phyloP scores from a whole-genome alignment of 1,284 basidiomycete species.

The Pseudozyma hubeiensis region DNA sequence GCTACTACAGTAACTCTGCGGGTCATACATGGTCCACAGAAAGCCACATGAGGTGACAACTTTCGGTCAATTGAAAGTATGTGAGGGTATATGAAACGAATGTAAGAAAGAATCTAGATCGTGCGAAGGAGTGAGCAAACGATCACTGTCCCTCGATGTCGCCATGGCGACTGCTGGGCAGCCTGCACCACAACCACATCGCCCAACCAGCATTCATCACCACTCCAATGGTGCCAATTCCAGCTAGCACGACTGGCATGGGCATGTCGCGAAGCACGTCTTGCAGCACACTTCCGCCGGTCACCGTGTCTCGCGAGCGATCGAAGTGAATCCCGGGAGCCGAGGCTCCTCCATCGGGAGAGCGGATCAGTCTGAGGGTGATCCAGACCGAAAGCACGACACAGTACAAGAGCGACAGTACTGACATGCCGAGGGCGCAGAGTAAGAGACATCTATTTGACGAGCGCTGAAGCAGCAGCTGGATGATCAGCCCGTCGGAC shows the following conservation, averaged over 20 bases:
- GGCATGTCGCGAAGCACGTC: constrained; percentile 27
- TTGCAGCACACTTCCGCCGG: not conserved
- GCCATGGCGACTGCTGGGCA: not conserved
- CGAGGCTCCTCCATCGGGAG: constrained; percentile 9
- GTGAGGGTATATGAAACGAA: no score
- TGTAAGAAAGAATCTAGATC: no score
- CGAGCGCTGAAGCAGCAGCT: not conserved
- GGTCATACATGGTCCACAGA: no score
- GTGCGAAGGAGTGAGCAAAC: no score
- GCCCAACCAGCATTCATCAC: not conserved
- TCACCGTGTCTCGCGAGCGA: not conserved
- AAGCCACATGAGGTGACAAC: no score
- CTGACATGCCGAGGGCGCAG: not conserved
- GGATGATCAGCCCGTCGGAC: constrained; percentile 13
- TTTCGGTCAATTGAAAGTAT: no score
- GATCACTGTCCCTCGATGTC: not conserved
- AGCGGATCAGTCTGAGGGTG: constrained; percentile 5
- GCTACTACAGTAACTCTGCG: no score
- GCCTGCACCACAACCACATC: not conserved
- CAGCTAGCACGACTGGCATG: constrained; percentile 5
- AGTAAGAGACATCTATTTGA: not conserved
- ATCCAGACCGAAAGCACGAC: constrained; percentile 7
- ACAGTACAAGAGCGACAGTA: constrained; percentile 5
- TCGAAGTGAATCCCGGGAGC: constrained; percentile 33
- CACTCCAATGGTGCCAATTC: not conserved